Conservation (phyloP, 345 rosid species). For the Lumnitzera racemosa region DNA sequence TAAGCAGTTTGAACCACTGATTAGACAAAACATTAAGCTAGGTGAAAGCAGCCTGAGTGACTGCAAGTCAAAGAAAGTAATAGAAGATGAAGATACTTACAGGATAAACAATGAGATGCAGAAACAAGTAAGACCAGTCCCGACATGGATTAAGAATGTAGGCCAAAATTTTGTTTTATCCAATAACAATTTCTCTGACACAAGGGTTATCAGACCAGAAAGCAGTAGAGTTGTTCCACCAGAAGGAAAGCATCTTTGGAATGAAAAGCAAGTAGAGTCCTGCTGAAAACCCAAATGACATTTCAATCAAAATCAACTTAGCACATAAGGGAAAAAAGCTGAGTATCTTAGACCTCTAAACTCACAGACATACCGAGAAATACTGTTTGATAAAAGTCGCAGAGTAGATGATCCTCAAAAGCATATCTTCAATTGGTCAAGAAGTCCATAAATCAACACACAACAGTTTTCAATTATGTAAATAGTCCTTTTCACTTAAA, state of each 20-base stretch:
- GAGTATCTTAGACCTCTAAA: not conserved
- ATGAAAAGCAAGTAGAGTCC: slow-evolving; percentile 61
- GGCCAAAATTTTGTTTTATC: slow-evolving; percentile 53
- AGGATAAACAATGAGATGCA: slow-evolving; percentile 43
- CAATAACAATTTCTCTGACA: slow-evolving; percentile 42
- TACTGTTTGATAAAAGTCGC: slow-evolving; percentile 55
- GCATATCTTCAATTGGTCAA: slow-evolving; percentile 70
- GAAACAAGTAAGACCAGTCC: slow-evolving; percentile 40
- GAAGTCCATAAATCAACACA: slow-evolving; percentile 12
- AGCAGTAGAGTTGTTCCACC: slow-evolving; percentile 58
- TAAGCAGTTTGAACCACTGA: not conserved
- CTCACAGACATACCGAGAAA: slow-evolving; percentile 52
- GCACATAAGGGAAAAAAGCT: slow-evolving; percentile 1
- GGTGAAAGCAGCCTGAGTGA: not conserved
- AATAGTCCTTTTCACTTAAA: too few relatives aligned
- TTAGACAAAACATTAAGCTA: slow-evolving; percentile 1
- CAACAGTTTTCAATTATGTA: not conserved
- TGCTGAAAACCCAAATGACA: slow-evolving; percentile 13
- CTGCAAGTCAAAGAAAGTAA: not conserved
- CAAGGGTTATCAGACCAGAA: slow-evolving; percentile 46
- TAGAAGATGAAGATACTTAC: slow-evolving; percentile 33
- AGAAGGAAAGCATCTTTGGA: slow-evolving; percentile 56
- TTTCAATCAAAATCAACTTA: slow-evolving; percentile 6
- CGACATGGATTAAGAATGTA: slow-evolving; percentile 41
- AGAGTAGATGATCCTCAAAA: slow-evolving; percentile 67